Conservation (phyloP, 495 filamentous ascomycete species). For the Staphylotrichum longicolle region DNA sequence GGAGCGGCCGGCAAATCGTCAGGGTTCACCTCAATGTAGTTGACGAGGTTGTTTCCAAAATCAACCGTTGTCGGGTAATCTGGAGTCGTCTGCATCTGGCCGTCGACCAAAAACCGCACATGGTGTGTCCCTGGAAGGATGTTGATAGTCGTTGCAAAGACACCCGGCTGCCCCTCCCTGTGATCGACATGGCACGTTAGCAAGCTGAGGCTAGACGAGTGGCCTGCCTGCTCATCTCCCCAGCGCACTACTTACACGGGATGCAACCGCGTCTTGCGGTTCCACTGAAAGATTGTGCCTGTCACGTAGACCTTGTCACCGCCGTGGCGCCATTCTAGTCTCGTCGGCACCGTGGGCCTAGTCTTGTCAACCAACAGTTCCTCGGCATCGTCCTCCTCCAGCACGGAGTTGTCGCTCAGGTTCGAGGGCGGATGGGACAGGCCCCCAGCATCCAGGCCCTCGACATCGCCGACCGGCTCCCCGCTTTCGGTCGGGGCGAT, state of each 20-base stretch:
- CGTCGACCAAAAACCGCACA: conserved; percentile 92
- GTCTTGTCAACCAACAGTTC: conserved; percentile 67
- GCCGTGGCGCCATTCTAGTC: conserved; percentile 74
- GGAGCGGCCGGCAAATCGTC: conserved; percentile 52
- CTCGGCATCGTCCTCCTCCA: conserved; percentile 79
- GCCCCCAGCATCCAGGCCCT: conserved; percentile 38
- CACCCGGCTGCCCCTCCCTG: conserved; percentile 53
- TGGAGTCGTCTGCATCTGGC: conserved; percentile 82
- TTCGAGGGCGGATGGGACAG: conserved; percentile 59
- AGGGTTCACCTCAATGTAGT: conserved; percentile 90
- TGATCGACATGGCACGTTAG: conserved; percentile 23
- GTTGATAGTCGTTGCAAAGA: conserved; percentile 70
- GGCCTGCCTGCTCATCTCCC: no score
- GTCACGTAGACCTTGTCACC: conserved; percentile 92
- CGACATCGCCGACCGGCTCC: conserved; percentile 48
- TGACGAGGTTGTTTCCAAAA: conserved; percentile 93
- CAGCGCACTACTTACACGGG: conserved; percentile 62
- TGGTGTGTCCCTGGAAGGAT: conserved; percentile 93
- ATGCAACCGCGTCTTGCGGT: conserved; percentile 81
- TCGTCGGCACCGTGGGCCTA: conserved; percentile 68
- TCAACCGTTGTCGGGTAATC: conserved; percentile 92
- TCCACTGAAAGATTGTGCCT: conserved; percentile 94
- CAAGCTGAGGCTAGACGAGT: not conserved
- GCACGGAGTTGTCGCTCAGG: conserved; percentile 61
- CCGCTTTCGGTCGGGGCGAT: conserved; percentile 62